A percentile compares a stretch with the other conserved stretches of the same genome.
These are phyloP conservation scores for Candida saitoana DNA, from an alignment of 805 yeast species.

Conservation along the genomic window DNA sequence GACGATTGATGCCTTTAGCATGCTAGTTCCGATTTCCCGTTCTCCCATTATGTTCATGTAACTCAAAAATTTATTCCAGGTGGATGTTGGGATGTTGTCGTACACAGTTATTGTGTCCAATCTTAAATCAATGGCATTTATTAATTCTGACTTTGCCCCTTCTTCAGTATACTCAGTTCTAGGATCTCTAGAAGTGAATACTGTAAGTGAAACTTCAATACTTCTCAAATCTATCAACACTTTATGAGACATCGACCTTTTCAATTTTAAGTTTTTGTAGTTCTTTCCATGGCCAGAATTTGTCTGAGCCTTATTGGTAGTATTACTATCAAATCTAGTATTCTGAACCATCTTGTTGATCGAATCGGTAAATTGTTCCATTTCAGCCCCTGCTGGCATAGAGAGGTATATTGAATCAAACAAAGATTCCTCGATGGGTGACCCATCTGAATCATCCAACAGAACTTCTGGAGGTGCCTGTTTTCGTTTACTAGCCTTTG, in stretches of 20 bases:
- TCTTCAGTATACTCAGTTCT: slow-evolving; percentile 31
- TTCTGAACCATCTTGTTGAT: slow-evolving; percentile 45
- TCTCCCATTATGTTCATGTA: slow-evolving; percentile 67
- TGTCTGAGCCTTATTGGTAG: slow-evolving; percentile 11
- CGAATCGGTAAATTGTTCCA: slow-evolving; percentile 43
- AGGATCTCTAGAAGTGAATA: slow-evolving; percentile 48
- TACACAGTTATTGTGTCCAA: slow-evolving; percentile 55
- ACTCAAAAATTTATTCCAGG: slow-evolving; percentile 84
- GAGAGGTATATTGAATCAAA: slow-evolving; percentile 80
- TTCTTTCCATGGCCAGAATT: slow-evolving; percentile 30
- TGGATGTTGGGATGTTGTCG: slow-evolving; percentile 81
- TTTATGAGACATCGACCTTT: slow-evolving; percentile 62
- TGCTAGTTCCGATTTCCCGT: slow-evolving; percentile 62
- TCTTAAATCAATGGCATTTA: slow-evolving; percentile 47
- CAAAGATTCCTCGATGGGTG: slow-evolving; percentile 55
- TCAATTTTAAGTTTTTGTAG: slow-evolving; percentile 49
- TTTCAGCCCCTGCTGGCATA: slow-evolving; percentile 45
- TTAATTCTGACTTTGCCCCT: slow-evolving; percentile 34
- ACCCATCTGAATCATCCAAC: slow-evolving; percentile 10
- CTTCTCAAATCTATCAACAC: slow-evolving; percentile 52
- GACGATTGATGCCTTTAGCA: slow-evolving; percentile 51
- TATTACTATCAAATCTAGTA: slow-evolving; percentile 10
- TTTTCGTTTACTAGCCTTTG: slow-evolving; percentile 6
- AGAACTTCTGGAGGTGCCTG: slow-evolving; percentile 8
- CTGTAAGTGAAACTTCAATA: slow-evolving; percentile 44